Evolutionary conservation across 2,329 filamentous ascomycete species (phyloP).

Genomic region (Aspergillus texensis): DNA sequence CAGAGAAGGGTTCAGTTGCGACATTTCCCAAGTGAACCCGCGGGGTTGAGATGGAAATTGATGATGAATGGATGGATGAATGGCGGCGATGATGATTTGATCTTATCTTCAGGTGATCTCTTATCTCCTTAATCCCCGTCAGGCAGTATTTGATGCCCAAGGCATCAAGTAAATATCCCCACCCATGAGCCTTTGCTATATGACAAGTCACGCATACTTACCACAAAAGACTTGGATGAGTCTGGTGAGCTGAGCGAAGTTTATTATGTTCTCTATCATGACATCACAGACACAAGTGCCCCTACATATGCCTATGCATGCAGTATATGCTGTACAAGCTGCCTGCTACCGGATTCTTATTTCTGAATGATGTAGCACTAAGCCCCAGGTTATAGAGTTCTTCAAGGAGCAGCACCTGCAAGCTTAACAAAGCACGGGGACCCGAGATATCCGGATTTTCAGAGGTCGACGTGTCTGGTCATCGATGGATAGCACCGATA

Average conservation of each 20-base stretch:
- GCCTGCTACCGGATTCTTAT: background rate
- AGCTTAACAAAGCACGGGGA: background rate
- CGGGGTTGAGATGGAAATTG: background rate
- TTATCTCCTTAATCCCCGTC: background rate
- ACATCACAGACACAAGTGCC: background rate
- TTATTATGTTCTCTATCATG: background rate
- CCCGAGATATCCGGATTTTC: background rate
- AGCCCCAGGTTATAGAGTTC: background rate
- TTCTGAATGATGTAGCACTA: background rate
- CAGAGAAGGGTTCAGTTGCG: background rate
- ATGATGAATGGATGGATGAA: background rate
- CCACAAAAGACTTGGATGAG: background rate
- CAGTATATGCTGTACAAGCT: background rate
- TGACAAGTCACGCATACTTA: background rate
- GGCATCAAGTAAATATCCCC: background rate
- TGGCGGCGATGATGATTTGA: background rate
- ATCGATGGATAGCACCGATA: background rate
- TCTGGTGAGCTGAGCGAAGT: background rate
- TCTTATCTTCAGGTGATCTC: conserved; percentile 2
- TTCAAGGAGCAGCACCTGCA: background rate
- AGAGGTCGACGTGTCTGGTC: background rate
- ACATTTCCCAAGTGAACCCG: background rate
- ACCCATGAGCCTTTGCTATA: background rate
- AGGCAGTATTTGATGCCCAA: background rate
- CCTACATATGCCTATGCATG: background rate